Evolutionary conservation across 2,329 filamentous ascomycete species (phyloP).

Genomic region (Aspergillus jensenii): DNA sequence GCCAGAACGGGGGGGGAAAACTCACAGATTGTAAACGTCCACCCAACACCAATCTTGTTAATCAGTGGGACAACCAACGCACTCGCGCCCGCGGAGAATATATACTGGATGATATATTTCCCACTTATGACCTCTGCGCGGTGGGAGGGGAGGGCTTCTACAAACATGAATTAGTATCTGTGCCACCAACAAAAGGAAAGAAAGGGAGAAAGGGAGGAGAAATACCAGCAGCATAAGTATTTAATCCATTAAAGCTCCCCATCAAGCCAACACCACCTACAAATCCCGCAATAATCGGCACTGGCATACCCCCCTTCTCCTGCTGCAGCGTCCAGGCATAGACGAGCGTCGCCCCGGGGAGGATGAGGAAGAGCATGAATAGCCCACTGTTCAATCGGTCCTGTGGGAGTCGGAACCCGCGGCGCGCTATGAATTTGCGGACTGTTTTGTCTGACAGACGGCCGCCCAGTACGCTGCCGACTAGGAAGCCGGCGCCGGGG

Average conservation of each 20-base stretch:
- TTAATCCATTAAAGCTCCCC: constrained; percentile 71
- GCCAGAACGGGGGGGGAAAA: background rate
- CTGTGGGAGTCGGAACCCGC: constrained; percentile 64
- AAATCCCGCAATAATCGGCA: constrained; percentile 71
- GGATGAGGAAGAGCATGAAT: constrained; percentile 55
- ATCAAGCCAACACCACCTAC: constrained; percentile 70
- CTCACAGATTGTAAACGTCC: constrained; percentile 72
- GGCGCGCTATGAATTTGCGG: constrained; percentile 61
- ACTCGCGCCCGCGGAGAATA: constrained; percentile 69
- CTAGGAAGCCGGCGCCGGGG: constrained; percentile 67
- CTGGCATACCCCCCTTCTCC: constrained; percentile 52
- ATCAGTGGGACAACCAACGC: constrained; percentile 72
- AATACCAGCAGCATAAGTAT: constrained; percentile 60
- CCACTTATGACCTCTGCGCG: constrained; percentile 75
- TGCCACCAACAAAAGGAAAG: constrained; percentile 43
- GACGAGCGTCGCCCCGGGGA: constrained; percentile 63
- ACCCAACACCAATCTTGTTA: constrained; percentile 71
- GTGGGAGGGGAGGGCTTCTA: constrained; percentile 43
- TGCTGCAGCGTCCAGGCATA: constrained; percentile 67
- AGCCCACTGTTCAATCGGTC: constrained; percentile 64
- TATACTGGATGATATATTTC: constrained; percentile 76
- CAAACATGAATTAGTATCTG: constrained; percentile 21
- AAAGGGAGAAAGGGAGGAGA: background rate
- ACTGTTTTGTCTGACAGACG: constrained; percentile 67
- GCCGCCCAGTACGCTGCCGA: constrained; percentile 69